Evolutionary conservation across 768 basidiomycete genomes (phyloP).

Genomic region (Lactarius trivialis): DNA sequence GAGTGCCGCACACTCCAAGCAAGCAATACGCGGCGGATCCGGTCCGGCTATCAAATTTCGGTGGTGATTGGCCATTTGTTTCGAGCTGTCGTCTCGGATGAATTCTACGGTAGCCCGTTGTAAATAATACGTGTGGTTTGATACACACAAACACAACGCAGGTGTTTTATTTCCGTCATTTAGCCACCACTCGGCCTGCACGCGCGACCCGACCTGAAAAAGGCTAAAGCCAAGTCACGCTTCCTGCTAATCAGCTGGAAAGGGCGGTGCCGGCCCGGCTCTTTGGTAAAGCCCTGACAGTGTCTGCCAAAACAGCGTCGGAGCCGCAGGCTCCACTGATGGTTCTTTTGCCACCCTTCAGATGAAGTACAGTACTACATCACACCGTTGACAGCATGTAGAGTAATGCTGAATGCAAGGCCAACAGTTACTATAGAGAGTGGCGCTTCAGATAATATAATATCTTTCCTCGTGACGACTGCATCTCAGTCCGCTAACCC

Average conservation of each 20-base stretch:
- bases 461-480: not conserved
- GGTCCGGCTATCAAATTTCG: conserved; percentile 7
- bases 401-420: not conserved
- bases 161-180: not conserved
- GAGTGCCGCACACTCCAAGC: not conserved
- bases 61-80: conserved; percentile 5
- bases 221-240: conserved; percentile 11
- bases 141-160: not conserved
- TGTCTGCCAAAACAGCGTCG: not conserved
- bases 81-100: conserved; percentile 11
- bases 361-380: too few relatives aligned
- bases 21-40: not conserved
- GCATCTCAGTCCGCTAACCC: not conserved
- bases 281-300: not conserved
- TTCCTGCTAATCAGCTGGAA: not conserved
- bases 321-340: not conserved
- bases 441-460: not conserved
- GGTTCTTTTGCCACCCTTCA: not conserved
- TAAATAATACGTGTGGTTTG: not conserved
- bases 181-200: not conserved
- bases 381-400: not conserved
- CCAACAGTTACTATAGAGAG: not conserved
- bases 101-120: not conserved
- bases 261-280: not conserved
- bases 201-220: conserved; percentile 4